Conservation (phyloP, 2,329 filamentous ascomycete species). For the Trichoderma cornu-damae region DNA sequence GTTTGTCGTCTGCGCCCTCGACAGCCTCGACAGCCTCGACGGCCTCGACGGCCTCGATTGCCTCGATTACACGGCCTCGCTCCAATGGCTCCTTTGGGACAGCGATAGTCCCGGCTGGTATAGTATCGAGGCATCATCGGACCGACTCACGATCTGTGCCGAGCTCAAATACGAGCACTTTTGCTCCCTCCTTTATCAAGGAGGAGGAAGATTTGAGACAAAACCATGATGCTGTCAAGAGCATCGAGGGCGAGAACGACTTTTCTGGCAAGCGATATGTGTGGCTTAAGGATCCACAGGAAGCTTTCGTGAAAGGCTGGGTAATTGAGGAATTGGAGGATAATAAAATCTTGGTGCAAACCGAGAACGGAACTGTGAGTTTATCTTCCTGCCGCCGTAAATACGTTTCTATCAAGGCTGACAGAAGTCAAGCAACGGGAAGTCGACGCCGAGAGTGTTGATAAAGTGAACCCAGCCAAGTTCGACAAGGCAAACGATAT, state of each 20-base stretch:
- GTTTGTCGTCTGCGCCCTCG: conserved; percentile 34
- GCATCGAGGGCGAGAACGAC: conserved; percentile 95
- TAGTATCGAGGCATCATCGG: conserved; percentile 39
- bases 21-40: conserved; percentile 54
- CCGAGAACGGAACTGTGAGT: conserved; percentile 82
- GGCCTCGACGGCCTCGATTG: conserved; percentile 38
- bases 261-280: conserved; percentile 98
- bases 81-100: conserved; percentile 55
- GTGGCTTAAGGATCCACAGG: conserved; percentile 84
- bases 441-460: conserved; percentile 78
- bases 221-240: conserved; percentile 52
- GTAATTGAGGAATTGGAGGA: conserved; percentile 74
- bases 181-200: conserved; percentile 95
- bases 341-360: conserved; percentile 75
- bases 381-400: neutral
- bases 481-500: conserved; percentile 99
- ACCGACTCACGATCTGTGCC: conserved; percentile 61
- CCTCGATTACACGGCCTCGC: conserved; percentile 59
- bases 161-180: conserved; percentile 65
- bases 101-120: conserved; percentile 36
- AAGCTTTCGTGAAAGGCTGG: conserved; percentile 88
- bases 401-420: conserved; percentile 18
- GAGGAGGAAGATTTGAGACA: conserved; percentile 71
- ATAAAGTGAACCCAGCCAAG: conserved; percentile 98
- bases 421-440: conserved; percentile 65